Evolutionary conservation across 306 rosid species (phyloP), one percentile per base, ranked within the genome.

Genomic region (Albizia julibrissin): DNA sequence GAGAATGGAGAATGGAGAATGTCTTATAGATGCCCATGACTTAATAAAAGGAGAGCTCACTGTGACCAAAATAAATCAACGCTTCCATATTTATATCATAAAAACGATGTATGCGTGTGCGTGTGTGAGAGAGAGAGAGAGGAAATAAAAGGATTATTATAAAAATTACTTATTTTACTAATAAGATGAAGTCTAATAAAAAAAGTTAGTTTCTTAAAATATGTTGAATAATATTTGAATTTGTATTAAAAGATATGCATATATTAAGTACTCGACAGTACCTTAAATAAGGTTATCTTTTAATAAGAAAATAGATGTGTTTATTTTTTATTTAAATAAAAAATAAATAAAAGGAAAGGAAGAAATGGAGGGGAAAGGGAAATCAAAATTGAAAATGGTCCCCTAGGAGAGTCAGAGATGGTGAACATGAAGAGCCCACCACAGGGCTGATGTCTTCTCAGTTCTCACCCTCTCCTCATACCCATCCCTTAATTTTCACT

Each of bases 1-100:
- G 56, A 44, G 79, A 37, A 31, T 59, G 80, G 56, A 44, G 79
- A 37, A 31, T 44, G 79, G 76, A 77, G 85, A 81, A 84, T 87
- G 82, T 87, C 78, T 42, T 75, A 54, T 61, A 69, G 37, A 81
- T 69, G 44, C 64, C 54, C 22, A 56, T 43, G 44, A 22, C 66
- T 10, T 24, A 59, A 19, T 24, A 59, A 19, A 54, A 21, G 8
- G 26, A 54, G 52, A 46, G 19, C 52, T 46, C 13, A 5, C 39
- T 34, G 0, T 34, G 54, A 42, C 44, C 12, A 9, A 9, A 42
- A 42, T 8, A 42, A 42, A 42, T 46, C 15, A 13, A 12, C 3
- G 13, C 52, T 12, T 46, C 14, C 5, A 46, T 14, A 46, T 46
- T 3, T 46, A 46, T 46, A 13, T 46, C 15, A 46, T 46, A 2